Evolutionary conservation across 352 stramenopile genomes (phyloP), one percentile per base, ranked within the genome.

Genomic region (Phytophthora ramorum): DNA sequence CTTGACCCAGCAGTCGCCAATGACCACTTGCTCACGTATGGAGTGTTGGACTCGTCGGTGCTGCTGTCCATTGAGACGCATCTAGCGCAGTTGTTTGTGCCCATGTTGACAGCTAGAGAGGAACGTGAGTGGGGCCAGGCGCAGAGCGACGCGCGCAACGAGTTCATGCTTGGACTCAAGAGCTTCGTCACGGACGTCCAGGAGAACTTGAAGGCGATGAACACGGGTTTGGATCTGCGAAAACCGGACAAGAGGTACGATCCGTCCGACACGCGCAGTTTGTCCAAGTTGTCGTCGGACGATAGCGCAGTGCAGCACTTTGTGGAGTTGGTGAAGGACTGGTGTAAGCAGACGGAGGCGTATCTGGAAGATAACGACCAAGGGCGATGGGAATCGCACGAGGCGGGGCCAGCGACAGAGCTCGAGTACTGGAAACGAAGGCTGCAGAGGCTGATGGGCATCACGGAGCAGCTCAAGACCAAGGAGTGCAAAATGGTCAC

Each of bases 141-240:
- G 0, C 79, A 89, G 57, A 77, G 45, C 17, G 82, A 91, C n/a
- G 78, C 76, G 2, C 75, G 80, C 14, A 90, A 90, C 51, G 90
- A 97, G 55, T 97, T 97, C 58, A 85, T 95, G 72, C 76, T 92
- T 48, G 82, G 79, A 0, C 70, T 96, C 26, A 87, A 89, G 56
- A 78, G 73, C 2, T 97, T 98, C 45, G 78, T 90, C 7, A 87
- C 79, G 10, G 86, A 96, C 58, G 81, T 97, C 7, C 87, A 97
- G 48, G 89, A 97, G 45, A 96, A 93, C 62, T 67, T 97, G 28
- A 96, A 96, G 64, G 90, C 80, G 38, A 93, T 98, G 76, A 93
- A 73, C 56, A 92, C 88, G 2, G 92, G 91, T 0, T 75, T 98
- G 2, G 91, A 97, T 56, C 66, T 97, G 44, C 83, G 82, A 14